A percentile compares a stretch with the other conserved stretches of the same genome.
Conservation (phyloP, 164 flowering plant genomes). For the Brasenia schreberi region DNA sequence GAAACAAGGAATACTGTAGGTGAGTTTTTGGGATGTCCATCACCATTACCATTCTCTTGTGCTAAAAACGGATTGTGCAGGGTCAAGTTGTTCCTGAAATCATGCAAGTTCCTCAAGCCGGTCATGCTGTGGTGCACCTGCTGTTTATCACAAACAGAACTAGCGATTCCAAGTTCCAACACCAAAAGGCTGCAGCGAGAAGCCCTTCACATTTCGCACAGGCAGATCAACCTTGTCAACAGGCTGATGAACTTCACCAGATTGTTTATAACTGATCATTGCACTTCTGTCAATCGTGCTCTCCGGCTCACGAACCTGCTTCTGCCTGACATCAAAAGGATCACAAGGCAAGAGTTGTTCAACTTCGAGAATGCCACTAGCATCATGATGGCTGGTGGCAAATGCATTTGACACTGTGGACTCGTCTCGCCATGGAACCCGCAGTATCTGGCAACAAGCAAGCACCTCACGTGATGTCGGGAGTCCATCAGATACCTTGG, state of each 20-base stretch:
- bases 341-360: constrained; percentile 2
- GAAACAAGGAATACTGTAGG: not conserved
- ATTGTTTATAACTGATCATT: not conserved
- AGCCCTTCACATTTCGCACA: constrained; percentile 25
- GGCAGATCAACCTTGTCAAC: constrained; percentile 14
- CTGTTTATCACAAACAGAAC: constrained; percentile 8
- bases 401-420: constrained; percentile 12
- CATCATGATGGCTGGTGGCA: constrained; percentile 7
- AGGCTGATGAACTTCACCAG: constrained; percentile 4
- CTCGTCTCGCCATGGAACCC: constrained; percentile 15
- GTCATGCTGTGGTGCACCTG: constrained; percentile 10
- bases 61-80: constrained; percentile 7
- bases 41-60: constrained; percentile 11
- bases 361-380: constrained; percentile 5
- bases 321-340: no score
- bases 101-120: not conserved
- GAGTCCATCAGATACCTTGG: not conserved
- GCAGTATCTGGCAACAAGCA: constrained; percentile 11
- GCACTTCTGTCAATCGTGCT: not conserved
- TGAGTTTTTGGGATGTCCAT: not conserved
- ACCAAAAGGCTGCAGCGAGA: constrained; percentile 19
- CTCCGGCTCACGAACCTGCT: constrained; percentile 1
- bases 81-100: constrained; percentile 7
- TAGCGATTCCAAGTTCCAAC: constrained; percentile 18
- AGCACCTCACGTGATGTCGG: constrained; percentile 6